These are phyloP conservation scores for Pythium sukuiense DNA, from an alignment of 352 stramenopile genomes.

Conservation along the genomic window DNA sequence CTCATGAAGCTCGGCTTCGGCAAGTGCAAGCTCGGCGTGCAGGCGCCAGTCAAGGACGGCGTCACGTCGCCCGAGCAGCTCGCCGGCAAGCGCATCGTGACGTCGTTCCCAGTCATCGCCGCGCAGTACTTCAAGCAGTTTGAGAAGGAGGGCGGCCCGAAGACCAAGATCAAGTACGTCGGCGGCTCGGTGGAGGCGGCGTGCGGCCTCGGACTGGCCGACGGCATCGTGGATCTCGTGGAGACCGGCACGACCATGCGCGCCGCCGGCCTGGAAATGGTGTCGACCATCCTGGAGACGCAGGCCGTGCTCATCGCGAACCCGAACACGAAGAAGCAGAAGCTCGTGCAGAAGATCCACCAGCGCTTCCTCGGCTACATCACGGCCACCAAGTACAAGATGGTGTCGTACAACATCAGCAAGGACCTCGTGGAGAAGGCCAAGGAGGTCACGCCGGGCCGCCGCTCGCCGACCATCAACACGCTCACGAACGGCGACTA, in stretches of 20 bases:
- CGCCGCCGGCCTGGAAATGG: conserved; percentile 94
- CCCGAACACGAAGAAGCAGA: conserved; percentile 66
- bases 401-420: conserved; percentile 98
- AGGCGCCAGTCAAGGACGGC: conserved; percentile 90
- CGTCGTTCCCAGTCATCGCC: conserved; percentile 94
- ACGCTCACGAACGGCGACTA: conserved; percentile 83
- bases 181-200: conserved; percentile 97
- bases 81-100: conserved; percentile 97
- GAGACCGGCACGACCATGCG: conserved; percentile 99
- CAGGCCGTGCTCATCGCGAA: conserved; percentile 93
- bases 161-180: conserved; percentile 95
- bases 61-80: conserved; percentile 84
- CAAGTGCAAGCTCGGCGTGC: conserved; percentile 94
- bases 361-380: conserved; percentile 97
- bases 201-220: conserved; percentile 95
- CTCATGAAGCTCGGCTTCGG: conserved; percentile 96
- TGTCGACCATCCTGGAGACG: conserved; percentile 92
- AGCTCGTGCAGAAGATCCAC: conserved; percentile 82
- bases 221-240: conserved; percentile 98
- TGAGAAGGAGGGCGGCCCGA: conserved; percentile 56
- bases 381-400: conserved; percentile 96
- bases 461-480: conserved; percentile 93
- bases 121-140: conserved; percentile 94
- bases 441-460: conserved; percentile 92
- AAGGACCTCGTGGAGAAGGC: conserved; percentile 87